Base-by-base conservation (phyloP, 2,329 filamentous ascomycete species). In the Bipolaris bicolor region DNA sequence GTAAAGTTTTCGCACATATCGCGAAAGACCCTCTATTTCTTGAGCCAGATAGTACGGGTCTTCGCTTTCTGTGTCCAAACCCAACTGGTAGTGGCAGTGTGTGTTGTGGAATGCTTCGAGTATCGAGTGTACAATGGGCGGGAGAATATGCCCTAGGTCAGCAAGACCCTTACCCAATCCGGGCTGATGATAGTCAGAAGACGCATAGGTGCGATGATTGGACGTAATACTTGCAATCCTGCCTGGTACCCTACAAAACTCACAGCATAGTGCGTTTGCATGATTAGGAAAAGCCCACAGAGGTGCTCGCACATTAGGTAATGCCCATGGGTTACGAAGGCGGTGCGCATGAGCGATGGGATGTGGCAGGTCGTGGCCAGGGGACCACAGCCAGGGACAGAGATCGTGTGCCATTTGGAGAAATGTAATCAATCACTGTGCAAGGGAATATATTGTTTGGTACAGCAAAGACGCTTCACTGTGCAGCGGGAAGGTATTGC, bases 71-170 rank as follows among this genome's bases (percentile, higher is more conserved):
- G 37, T 26, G 26, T 63, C 57, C 31, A 59, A 52, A 3, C 64
- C 62, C 5, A 45, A 16, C 45, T 36, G 36, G 29, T 57, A 66
- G 41, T 63, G 56, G n/a, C 49, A n/a, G 41, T 65, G 62, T 44
- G 63, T 60, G 18, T 24, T 22, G 16, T 56, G 15, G 48, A 40
- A 52, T 3, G 43, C 39, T 10, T 57, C 22, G 24, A 49, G n/a
- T 22, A 49, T 18, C 5, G 36, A 13, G 9, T 40, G 20, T 10
- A 40, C 24, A n/a, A 33, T 24, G 15, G 45, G 45, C 6, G 24
- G 36, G 10, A 39, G 22, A 16, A 41, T 10, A 11, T 40, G 24
- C 7, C 37, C 29, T 31, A 64, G 48, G 24, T 56, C 29, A 18
- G 37, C 22, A 20, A 58, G 48, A 22, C 48, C 37, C 24, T 47